Evolutionary conservation across 2,329 filamentous ascomycete species (phyloP), one percentile per base, ranked within the genome.

Genomic region (Trichoderma brevicompactum): DNA sequence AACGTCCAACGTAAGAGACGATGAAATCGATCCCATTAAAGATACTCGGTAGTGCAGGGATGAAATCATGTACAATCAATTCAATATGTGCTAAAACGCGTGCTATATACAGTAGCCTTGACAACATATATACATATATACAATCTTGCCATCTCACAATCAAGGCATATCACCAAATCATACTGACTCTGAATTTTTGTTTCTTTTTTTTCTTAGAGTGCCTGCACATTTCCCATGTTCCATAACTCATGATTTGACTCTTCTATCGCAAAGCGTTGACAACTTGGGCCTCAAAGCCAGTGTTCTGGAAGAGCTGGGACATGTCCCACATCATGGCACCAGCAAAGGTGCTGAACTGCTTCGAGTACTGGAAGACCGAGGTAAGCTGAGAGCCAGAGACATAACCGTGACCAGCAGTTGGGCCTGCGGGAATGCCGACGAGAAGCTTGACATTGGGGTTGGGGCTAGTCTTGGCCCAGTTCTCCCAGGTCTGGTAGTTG

Each of bases 311-410:
- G 2, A 84, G 80, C 77, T 89, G 86, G 36, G 80, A 84, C 76
- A 84, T 84, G 74, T 91, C 88, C 88, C 87, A 90, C 77, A 89
- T 80, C 88, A 90, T 89, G 34, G 88, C 81, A 36, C 88, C 88
- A 7, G 87, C 88, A 70, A 90, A 90, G 74, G 82, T 88, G 3
- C 78, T 74, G 71, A 83, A 90, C 46, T 76, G 73, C 75, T 83
- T 82, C 50, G 77, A 80, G 70, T 85, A 89, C 40, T 79, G 65
- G 67, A 90, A 81, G 38, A 87, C 79, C 5, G 77, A 72, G 19
- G 73, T 75, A 44, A 90, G 78, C 23, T 79, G 74, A n/a, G 70
- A 69, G 2, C 81, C 80, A 7, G 76, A 70, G 13, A 63, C 60
- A 72, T 89, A 91, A 2, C 88, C 87, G 3, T 77, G 78, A 5